Percentiles rank a stretch among this genome's conserved stretches.
Evolutionary conservation across 352 stramenopile species (phyloP).

Genomic region (Globisporangium sylvaticum): DNA sequence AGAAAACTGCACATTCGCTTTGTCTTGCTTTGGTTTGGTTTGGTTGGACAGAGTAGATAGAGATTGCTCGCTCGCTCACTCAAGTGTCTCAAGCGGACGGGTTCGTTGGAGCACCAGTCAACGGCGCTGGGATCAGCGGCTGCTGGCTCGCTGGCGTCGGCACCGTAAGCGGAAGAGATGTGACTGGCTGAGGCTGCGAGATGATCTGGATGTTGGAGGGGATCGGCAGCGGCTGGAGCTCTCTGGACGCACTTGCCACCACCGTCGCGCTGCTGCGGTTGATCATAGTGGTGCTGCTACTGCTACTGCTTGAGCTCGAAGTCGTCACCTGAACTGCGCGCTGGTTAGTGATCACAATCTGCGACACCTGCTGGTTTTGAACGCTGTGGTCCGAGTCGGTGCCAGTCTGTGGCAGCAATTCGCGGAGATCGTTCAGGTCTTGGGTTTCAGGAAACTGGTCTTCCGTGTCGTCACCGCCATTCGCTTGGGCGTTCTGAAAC

Average conservation of each 20-base stretch:
- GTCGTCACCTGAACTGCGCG: background rate
- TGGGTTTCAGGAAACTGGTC: background rate
- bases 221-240: background rate
- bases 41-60: background rate
- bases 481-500: background rate
- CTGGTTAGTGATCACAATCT: background rate
- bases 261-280: background rate
- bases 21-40: background rate
- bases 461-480: background rate
- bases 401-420: conserved; percentile 9
- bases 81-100: background rate
- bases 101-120: background rate
- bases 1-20: background rate
- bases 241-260: background rate
- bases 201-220: conserved; percentile 16
- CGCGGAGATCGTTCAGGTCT: conserved; percentile 8
- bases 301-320: background rate
- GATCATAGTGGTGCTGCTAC: background rate
- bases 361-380: background rate
- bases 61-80: background rate
- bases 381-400: background rate
- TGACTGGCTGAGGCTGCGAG: background rate
- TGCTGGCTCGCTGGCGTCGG: background rate
- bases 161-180: background rate
- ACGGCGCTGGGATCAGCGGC: background rate